These are phyloP conservation scores for Phytophthora meadii DNA, from an alignment of 352 stramenopile species.

Conservation along the genomic window DNA sequence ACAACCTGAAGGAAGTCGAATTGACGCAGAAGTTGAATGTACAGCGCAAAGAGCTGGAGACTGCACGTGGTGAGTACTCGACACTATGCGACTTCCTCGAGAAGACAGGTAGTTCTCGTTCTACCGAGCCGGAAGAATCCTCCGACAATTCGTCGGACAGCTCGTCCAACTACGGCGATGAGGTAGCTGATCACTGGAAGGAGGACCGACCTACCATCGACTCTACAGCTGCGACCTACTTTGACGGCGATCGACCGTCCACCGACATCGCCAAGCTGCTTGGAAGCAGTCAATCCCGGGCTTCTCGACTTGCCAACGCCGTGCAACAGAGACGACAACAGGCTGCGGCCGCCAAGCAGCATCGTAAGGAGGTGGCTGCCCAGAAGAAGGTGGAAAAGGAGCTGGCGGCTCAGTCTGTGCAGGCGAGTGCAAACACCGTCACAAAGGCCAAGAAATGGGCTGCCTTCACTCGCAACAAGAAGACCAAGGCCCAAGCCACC, in stretches of 20 bases:
- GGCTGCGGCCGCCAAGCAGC: conserved; percentile 28
- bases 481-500: conserved; percentile 25
- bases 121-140: conserved; percentile 55
- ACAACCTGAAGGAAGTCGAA: conserved; percentile 60
- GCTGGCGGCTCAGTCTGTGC: conserved; percentile 12
- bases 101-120: conserved; percentile 55
- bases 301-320: conserved; percentile 34
- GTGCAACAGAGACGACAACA: conserved; percentile 44
- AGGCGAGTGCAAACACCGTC: conserved; percentile 24
- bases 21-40: conserved; percentile 62
- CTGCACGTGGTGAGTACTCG: conserved; percentile 47
- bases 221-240: conserved; percentile 39
- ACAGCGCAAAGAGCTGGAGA: conserved; percentile 59
- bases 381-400: conserved; percentile 23
- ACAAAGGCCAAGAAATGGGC: conserved; percentile 49
- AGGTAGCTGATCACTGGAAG: conserved; percentile 37
- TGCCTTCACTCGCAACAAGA: conserved; percentile 29
- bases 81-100: conserved; percentile 56
- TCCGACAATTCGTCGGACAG: conserved; percentile 46
- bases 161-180: conserved; percentile 38
- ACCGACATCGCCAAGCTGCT: conserved; percentile 56
- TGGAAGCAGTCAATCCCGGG: conserved; percentile 28
- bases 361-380: conserved; percentile 27
- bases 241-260: conserved; percentile 53
- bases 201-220: conserved; percentile 42